Evolutionary conservation across 2,329 filamentous ascomycete species (phyloP).

Genomic region (Fusarium sp.): DNA sequence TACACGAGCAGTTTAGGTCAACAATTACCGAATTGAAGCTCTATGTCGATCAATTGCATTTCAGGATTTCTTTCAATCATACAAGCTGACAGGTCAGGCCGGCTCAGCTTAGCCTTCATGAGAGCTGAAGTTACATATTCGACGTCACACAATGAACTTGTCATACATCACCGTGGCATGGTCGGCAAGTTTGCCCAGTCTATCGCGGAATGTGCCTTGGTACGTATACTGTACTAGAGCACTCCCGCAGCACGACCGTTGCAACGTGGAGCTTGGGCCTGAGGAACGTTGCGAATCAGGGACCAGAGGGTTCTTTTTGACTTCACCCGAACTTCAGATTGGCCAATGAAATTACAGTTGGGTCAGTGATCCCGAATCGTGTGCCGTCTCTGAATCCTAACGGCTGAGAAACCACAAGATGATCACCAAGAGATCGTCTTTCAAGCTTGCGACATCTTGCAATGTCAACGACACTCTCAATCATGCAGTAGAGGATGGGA

Average conservation of each 20-base stretch:
- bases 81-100: background rate
- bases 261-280: slow-evolving; percentile 26
- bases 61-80: background rate
- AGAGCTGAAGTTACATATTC: background rate
- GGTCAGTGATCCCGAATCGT: slow-evolving; percentile 34
- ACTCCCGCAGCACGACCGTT: slow-evolving; percentile 34
- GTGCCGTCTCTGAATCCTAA: slow-evolving; percentile 14
- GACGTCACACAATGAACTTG: slow-evolving; percentile 41
- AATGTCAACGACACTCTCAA: slow-evolving; percentile 10
- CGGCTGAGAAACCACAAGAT: slow-evolving; percentile 3
- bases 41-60: background rate
- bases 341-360: slow-evolving; percentile 13
- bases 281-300: slow-evolving; percentile 29
- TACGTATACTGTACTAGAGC: slow-evolving; percentile 2
- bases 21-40: slow-evolving; percentile 12
- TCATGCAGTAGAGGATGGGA: slow-evolving; percentile 23
- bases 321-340: slow-evolving; percentile 29
- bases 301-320: slow-evolving; percentile 26
- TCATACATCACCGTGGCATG: slow-evolving; percentile 36
- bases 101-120: background rate
- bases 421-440: background rate
- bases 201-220: slow-evolving; percentile 20
- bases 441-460: slow-evolving; percentile 2
- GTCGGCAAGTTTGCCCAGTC: slow-evolving; percentile 18
- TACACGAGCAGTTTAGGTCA: slow-evolving; percentile 11